Evolutionary conservation across 139 green algal genomes (phyloP).

Genomic region (Asterochloris erici): DNA sequence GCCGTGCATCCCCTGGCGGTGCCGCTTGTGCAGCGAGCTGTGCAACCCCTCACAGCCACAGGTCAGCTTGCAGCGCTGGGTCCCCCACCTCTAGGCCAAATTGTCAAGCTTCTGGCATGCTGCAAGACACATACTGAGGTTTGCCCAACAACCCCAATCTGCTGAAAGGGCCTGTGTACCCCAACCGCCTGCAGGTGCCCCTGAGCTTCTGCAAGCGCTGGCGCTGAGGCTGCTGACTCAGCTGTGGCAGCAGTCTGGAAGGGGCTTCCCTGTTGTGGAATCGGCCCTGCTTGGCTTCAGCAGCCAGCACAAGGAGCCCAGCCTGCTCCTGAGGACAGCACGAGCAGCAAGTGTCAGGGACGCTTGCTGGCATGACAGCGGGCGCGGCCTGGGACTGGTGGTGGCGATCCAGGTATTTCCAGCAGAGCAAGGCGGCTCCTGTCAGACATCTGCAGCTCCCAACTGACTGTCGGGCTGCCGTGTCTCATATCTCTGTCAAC

Average conservation of each 20-base stretch:
- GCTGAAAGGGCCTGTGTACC: neutral
- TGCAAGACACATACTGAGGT: neutral
- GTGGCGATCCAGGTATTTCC: neutral
- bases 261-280: neutral
- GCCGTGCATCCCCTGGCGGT: slow-evolving; percentile 11
- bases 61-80: neutral
- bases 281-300: neutral
- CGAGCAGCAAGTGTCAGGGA: neutral
- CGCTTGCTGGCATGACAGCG: slow-evolving; percentile 14
- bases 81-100: neutral
- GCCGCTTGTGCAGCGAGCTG: slow-evolving; percentile 12
- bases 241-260: neutral
- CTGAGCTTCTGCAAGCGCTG: neutral
- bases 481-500: neutral
- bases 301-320: neutral
- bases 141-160: neutral
- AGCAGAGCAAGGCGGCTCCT: neutral
- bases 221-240: slow-evolving; percentile 4
- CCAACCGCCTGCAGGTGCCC: neutral
- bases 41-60: neutral
- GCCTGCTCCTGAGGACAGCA: neutral
- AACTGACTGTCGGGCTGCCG: neutral
- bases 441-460: neutral
- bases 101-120: neutral
- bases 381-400: slow-evolving; percentile 1